These are phyloP conservation scores for Candolleomyces eurysporus DNA, from an alignment of 768 basidiomycete genomes.

Conservation along the genomic window DNA sequence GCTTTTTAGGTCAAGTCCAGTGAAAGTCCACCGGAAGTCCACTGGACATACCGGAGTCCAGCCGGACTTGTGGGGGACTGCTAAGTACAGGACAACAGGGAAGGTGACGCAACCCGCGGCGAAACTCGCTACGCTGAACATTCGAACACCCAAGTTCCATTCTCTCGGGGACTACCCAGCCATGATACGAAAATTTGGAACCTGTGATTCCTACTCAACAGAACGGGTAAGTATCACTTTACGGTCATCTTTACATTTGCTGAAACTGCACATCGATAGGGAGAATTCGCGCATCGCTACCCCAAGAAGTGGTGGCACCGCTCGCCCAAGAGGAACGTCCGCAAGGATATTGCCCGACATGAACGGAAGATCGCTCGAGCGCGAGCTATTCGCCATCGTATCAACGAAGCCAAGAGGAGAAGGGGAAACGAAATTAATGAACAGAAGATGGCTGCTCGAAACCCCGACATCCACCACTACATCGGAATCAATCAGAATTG, in stretches of 20 bases:
- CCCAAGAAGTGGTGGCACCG: not conserved
- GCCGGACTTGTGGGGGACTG: no score
- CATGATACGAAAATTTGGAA: constrained; percentile 2
- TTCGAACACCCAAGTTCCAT: constrained; percentile 3
- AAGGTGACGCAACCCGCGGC: not conserved
- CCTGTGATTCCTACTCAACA: constrained; percentile 14
- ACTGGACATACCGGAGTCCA: no score
- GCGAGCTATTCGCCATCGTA: not conserved
- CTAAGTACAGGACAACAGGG: no score
- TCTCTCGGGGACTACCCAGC: constrained; percentile 5
- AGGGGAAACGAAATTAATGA: not conserved
- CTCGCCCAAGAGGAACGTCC: not conserved
- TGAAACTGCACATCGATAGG: not conserved
- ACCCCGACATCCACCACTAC: not conserved
- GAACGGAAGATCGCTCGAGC: not conserved
- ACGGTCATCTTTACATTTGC: no score
- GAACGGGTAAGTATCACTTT: constrained; percentile 22
- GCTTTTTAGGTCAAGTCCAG: no score
- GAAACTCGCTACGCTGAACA: not conserved
- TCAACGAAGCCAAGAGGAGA: not conserved
- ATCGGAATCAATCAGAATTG: not conserved
- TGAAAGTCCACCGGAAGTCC: no score
- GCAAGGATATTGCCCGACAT: not conserved
- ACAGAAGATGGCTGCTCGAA: not conserved
- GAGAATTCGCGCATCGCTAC: not conserved